phyloP scores from a whole-genome alignment of 176 grass and related monocot genomes.

The Chrysopogon serrulatus region DNA sequence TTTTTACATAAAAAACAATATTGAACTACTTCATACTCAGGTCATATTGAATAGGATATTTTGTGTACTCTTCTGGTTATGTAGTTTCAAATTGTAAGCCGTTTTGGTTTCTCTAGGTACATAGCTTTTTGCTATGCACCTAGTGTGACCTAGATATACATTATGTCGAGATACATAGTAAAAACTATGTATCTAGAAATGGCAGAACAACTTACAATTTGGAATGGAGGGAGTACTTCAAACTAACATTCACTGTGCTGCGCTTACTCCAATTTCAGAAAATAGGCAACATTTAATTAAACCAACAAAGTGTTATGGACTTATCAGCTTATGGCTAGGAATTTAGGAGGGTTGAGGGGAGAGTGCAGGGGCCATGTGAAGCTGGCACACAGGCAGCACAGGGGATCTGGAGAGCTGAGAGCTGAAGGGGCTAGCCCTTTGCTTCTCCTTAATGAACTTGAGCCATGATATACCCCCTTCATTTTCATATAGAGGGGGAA shows the following conservation, averaged over 20 bases:
- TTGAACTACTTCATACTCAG: background rate
- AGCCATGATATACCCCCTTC: background rate
- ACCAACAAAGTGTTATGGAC: background rate
- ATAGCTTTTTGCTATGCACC: too few species aligned
- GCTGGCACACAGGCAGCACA: background rate
- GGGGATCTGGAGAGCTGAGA: background rate
- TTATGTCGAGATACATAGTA: too few species aligned
- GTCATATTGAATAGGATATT: background rate
- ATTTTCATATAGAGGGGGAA: background rate
- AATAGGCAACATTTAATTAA: background rate
- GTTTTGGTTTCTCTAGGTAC: too few species aligned
- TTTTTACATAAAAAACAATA: background rate
- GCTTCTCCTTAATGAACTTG: background rate
- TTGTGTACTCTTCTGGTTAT: slow-evolving; percentile 4
- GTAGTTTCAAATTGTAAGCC: too few species aligned
- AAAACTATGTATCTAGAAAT: too few species aligned
- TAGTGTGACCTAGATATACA: too few species aligned
- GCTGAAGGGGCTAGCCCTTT: background rate
- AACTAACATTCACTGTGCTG: background rate
- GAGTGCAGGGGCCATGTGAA: background rate
- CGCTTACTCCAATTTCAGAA: background rate
- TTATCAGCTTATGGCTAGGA: background rate
- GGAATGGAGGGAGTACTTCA: too few species aligned
- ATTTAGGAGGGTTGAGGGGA: background rate
- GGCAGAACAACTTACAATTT: too few species aligned